Percentiles rank a stretch among this genome's conserved stretches.
Conservation (phyloP, 352 stramenopile species). For the Phytopythium oedochilum region DNA sequence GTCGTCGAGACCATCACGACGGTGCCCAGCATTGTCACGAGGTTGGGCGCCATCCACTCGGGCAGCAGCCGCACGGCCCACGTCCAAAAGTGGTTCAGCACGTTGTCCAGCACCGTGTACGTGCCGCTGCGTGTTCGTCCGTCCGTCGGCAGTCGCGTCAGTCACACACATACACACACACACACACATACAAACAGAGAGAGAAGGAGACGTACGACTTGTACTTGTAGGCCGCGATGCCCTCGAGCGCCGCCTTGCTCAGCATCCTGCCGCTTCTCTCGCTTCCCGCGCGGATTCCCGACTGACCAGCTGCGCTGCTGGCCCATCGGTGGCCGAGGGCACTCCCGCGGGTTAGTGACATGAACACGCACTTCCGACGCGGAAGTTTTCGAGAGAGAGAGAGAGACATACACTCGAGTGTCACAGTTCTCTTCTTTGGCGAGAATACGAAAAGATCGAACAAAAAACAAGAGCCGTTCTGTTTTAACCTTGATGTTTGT, state of each 20-base stretch:
- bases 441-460: too few species aligned
- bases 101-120: conserved; percentile 87
- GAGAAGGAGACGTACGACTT: conserved; percentile 55
- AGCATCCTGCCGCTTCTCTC: conserved; percentile 32
- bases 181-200: background rate
- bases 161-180: background rate
- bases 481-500: too few species aligned
- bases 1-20: conserved; percentile 74
- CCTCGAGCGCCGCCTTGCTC: conserved; percentile 69
- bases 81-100: conserved; percentile 87
- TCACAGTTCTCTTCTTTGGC: too few species aligned
- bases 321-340: too few species aligned
- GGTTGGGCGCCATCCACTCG: conserved; percentile 89
- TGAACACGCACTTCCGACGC: background rate
- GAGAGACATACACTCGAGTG: too few species aligned
- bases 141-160: background rate
- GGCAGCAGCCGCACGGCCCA: conserved; percentile 78
- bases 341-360: background rate
- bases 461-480: too few species aligned
- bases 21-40: conserved; percentile 88
- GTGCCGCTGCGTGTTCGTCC: conserved; percentile 37
- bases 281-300: background rate
- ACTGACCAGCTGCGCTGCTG: too few species aligned
- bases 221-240: conserved; percentile 87
- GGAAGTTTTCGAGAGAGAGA: too few species aligned